Evolutionary conservation across 208 protist genomes (phyloP).

Genomic region (Wallacemonas collosoma): DNA sequence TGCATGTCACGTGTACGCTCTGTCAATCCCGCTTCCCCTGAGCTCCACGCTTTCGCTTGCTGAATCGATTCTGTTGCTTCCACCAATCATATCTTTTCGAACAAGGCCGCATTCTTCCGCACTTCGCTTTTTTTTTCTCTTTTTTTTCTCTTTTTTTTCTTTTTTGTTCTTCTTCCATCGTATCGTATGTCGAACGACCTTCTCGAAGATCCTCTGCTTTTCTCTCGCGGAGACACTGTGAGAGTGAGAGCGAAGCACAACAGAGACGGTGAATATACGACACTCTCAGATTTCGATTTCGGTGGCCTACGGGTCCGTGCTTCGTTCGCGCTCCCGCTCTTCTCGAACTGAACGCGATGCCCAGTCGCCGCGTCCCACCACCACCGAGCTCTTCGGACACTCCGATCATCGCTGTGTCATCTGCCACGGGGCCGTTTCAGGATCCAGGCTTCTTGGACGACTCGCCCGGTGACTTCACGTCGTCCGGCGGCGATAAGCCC

Average conservation of each 20-base stretch:
- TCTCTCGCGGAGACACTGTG: neutral
- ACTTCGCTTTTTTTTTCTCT: neutral
- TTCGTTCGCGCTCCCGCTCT: neutral
- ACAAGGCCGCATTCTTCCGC: neutral
- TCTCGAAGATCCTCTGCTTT: neutral
- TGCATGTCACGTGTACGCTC: too few species aligned
- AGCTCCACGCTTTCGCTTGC: too few species aligned
- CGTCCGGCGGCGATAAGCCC: neutral
- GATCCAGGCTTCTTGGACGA: neutral
- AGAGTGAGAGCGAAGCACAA: neutral
- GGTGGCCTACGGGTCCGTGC: neutral
- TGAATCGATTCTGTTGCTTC: neutral
- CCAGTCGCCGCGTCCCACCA: neutral
- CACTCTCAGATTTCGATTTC: neutral
- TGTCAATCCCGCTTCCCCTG: too few species aligned
- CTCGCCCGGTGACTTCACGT: conserved; percentile 8
- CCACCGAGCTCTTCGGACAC: neutral
- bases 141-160: conserved; percentile 9
- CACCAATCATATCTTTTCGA: neutral
- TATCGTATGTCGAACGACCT: too few species aligned
- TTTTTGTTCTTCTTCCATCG: conserved; percentile 13
- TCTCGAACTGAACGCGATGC: neutral
- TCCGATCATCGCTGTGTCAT: conserved; percentile 2
- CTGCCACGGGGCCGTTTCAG: conserved; percentile 7
- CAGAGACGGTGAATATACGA: neutral